Percentiles rank a stretch among this genome's conserved stretches.
Conservation (phyloP, 2,329 filamentous ascomycete species). For the Epichloe sibirici region DNA sequence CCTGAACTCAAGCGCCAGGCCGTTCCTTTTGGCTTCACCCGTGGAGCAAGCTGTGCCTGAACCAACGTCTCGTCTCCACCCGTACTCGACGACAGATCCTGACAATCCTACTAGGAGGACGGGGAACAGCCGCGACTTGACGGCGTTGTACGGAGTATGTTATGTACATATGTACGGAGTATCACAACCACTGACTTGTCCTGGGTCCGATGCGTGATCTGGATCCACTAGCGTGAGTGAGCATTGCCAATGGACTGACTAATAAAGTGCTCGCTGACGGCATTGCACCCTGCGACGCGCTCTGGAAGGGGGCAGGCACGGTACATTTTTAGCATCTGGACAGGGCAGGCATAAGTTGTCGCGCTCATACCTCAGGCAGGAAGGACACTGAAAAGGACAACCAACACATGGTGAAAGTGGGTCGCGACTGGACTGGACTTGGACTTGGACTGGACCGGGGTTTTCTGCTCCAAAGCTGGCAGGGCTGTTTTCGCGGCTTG, state of each 20-base stretch:
- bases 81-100: neutral
- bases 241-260: neutral
- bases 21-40: too few relatives aligned
- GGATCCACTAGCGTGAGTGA: too few relatives aligned
- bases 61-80: constrained; percentile 1
- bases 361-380: constrained; percentile 1
- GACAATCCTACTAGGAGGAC: too few relatives aligned
- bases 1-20: neutral
- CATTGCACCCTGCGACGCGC: too few relatives aligned
- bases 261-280: too few relatives aligned
- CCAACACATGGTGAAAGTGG: too few relatives aligned
- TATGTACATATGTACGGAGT: too few relatives aligned
- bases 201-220: too few relatives aligned
- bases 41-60: constrained; percentile 3
- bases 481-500: neutral
- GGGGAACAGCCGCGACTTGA: too few relatives aligned
- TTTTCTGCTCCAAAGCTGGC: neutral
- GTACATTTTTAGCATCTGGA: constrained; percentile 2
- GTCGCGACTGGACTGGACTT: neutral
- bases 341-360: neutral
- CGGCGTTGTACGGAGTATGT: too few relatives aligned
- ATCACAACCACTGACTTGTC: too few relatives aligned
- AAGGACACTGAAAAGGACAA: neutral
- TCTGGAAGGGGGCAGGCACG: neutral
- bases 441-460: neutral